Conservation (phyloP, 306 rosid genomes). For the Ochetophila trinervis region DNA sequence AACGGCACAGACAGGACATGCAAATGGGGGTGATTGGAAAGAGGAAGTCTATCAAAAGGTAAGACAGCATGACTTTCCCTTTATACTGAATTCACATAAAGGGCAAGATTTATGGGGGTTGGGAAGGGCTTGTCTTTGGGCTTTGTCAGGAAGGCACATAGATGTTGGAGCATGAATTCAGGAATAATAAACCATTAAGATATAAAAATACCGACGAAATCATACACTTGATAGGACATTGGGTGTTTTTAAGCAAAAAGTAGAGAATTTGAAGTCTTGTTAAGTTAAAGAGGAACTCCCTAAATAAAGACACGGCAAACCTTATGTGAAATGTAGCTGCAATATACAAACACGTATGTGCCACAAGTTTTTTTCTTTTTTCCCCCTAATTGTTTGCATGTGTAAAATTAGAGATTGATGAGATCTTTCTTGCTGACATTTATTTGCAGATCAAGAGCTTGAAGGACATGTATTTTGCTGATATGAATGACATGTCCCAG, state of each 20-base stretch:
- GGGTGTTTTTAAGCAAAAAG: too few species aligned
- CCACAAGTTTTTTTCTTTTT: background rate
- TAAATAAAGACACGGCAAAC: too few species aligned
- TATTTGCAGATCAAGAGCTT: slow-evolving; percentile 55
- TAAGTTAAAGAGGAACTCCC: too few species aligned
- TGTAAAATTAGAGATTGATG: slow-evolving; percentile 11
- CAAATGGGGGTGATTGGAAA: slow-evolving; percentile 74
- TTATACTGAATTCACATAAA: too few species aligned
- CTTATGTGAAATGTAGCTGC: too few species aligned
- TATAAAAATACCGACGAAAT: too few species aligned
- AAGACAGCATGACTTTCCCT: slow-evolving; percentile 1
- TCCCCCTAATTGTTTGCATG: background rate
- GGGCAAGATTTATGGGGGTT: too few species aligned
- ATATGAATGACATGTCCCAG: slow-evolving; percentile 56
- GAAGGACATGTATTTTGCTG: slow-evolving; percentile 63
- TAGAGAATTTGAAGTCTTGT: too few species aligned
- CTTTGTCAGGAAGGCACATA: too few species aligned
- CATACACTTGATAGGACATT: too few species aligned
- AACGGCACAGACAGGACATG: slow-evolving; percentile 60
- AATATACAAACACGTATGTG: background rate
- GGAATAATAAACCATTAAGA: too few species aligned
- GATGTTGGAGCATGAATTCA: too few species aligned
- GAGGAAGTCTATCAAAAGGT: slow-evolving; percentile 83
- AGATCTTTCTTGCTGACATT: slow-evolving; percentile 24
- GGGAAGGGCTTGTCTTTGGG: slow-evolving; percentile 6